Evolutionary conservation across 2,329 filamentous ascomycete genomes (phyloP).

Genomic region (Chrysoporthe cubensis): DNA sequence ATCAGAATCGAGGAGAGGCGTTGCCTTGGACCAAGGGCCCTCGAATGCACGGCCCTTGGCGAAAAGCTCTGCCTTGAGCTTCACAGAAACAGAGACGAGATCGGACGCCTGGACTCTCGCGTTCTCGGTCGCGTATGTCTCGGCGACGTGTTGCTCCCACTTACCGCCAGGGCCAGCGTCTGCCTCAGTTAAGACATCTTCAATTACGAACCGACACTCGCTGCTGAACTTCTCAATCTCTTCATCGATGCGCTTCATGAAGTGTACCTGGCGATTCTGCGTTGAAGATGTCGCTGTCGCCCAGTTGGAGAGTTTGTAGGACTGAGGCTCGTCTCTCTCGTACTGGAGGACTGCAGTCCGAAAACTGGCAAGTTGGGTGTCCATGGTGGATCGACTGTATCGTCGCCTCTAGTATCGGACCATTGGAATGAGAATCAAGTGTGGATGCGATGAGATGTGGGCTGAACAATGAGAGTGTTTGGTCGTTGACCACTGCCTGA

Average conservation of each 20-base stretch:
- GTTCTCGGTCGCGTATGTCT: not conserved
- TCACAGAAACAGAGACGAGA: not conserved
- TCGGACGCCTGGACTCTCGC: not conserved
- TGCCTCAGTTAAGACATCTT: not conserved
- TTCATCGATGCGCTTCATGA: not conserved
- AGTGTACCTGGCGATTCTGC: not conserved
- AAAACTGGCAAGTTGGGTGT: not conserved
- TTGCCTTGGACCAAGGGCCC: not conserved
- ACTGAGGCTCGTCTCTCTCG: not conserved
- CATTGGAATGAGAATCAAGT: not conserved
- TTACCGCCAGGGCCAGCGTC: constrained; percentile 13
- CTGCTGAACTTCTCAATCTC: not conserved
- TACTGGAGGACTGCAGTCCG: not conserved
- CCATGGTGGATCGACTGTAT: not conserved
- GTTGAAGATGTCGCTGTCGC: not conserved
- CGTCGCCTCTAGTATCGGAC: constrained; percentile 1
- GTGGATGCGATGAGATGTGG: not conserved
- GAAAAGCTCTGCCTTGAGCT: not conserved
- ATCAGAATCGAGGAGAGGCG: not conserved
- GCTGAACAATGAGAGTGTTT: not conserved
- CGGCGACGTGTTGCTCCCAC: constrained; percentile 14
- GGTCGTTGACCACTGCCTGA: not conserved
- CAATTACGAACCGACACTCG: not conserved
- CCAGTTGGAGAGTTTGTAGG: not conserved
- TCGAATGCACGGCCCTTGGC: not conserved